Conservation (phyloP, 2,329 filamentous ascomycete genomes). For the Fusarium musae region DNA sequence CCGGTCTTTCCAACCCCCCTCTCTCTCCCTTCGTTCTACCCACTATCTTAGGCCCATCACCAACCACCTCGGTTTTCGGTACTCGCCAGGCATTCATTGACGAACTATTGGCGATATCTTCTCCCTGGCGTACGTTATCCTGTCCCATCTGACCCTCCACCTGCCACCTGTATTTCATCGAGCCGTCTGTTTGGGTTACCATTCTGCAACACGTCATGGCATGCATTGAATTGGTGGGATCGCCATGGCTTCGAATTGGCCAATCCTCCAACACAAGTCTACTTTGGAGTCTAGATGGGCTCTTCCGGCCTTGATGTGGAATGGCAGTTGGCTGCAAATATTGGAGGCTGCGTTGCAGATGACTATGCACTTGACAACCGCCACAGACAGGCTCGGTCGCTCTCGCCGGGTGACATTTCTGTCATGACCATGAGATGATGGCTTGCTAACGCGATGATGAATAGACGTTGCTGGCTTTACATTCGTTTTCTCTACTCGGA, state of each 20-base stretch:
- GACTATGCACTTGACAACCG: conserved; percentile 3
- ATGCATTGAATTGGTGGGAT: conserved; percentile 38
- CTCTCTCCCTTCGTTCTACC: conserved; percentile 37
- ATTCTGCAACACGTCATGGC: conserved; percentile 35
- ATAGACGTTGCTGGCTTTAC: conserved; percentile 31
- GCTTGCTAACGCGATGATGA: conserved; percentile 38
- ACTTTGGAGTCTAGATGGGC: conserved; percentile 4
- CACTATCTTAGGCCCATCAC: conserved; percentile 26
- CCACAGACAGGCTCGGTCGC: conserved; percentile 12
- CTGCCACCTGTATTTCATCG: conserved; percentile 33
- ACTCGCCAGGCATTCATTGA: conserved; percentile 35
- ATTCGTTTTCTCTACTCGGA: conserved; percentile 38
- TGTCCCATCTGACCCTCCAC: conserved; percentile 36
- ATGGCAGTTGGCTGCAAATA: conserved; percentile 34
- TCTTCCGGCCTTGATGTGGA: conserved; percentile 33
- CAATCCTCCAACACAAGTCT: conserved; percentile 1
- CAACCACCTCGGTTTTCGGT: conserved; percentile 40
- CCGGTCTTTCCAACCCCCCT: conserved; percentile 49
- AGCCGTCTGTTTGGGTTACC: conserved; percentile 22
- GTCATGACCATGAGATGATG: conserved; percentile 1
- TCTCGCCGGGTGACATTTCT: conserved; percentile 14
- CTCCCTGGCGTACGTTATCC: conserved; percentile 44
- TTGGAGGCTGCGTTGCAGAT: conserved; percentile 37
- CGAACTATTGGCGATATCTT: conserved; percentile 46
- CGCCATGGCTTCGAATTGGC: conserved; percentile 26